Base-by-base conservation (phyloP, 2,329 filamentous ascomycete genomes). In the Penicillium sp. region DNA sequence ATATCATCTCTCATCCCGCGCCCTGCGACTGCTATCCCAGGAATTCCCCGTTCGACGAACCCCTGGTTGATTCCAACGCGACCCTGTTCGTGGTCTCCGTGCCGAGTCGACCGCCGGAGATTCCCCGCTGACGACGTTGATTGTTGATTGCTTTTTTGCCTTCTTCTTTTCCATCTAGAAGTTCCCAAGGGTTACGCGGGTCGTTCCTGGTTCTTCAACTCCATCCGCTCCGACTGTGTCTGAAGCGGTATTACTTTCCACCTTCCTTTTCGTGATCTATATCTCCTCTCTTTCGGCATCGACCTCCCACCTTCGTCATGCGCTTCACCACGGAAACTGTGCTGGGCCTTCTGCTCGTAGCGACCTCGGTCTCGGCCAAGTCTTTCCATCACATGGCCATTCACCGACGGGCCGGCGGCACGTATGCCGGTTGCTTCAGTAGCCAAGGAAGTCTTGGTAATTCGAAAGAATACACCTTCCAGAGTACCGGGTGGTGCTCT, bases 401-500 rank as follows among this genome's bases (percentile, higher is more conserved):
- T 24, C 41, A 20, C 41, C 30, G 42, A 15, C 61, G 61, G 26
- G 32, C 45, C n/a, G 18, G 32, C n/a, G 42, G 62, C 48, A 64
- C 58, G 13, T 63, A 67, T 18, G 68, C 77, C 39, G 82, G 81
- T 39, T 86, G 83, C 71, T 84, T 80, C 67, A 74, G 69, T 34
- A 75, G 72, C 15, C 71, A 74, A 5, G 67, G 65, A n/a, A 75
- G 75, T 2, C 70, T 84, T 46, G 68, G 69, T 41, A 73, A 80
- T 54, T 71, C 78, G 53, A 81, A 78, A 13, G 51, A 62, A 10
- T 82, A 76, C 51, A 72, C 68, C 23, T 86, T 76, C 61, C 82
- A 84, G 61, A 80, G 77, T 56, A 69, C 71, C 24, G 82, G 83
- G 46, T 79, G 79, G 58, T 87, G 84, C 60, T 78, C 82, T 57